Percentiles rank a stretch among this genome's conserved stretches.
Evolutionary conservation across 306 rosid genomes (phyloP).

Genomic region (Glycine tomentella): DNA sequence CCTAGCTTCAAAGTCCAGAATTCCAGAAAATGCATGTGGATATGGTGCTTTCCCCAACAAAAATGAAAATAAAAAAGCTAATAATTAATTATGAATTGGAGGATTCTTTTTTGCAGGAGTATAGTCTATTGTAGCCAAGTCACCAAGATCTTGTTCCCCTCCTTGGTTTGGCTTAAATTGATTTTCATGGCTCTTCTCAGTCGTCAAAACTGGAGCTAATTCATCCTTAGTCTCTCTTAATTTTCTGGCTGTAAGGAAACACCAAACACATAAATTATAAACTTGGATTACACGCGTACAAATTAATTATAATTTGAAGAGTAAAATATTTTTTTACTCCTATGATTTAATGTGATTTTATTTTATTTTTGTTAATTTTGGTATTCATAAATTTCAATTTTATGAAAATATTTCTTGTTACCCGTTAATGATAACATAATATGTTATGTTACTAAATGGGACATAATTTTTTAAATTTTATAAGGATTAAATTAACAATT

Average conservation of each 20-base stretch:
- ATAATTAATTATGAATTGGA: conserved; percentile 66
- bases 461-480: too few species aligned
- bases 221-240: conserved; percentile 44
- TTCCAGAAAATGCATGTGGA: background rate
- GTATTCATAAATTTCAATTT: background rate
- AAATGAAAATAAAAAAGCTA: conserved; percentile 12
- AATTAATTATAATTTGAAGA: background rate
- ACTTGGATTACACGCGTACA: too few species aligned
- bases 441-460: too few species aligned
- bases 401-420: background rate
- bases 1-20: conserved; percentile 17
- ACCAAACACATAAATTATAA: background rate
- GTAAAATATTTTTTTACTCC: background rate
- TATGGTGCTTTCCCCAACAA: conserved; percentile 17
- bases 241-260: conserved; percentile 47
- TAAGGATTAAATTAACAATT: too few species aligned
- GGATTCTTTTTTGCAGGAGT: conserved; percentile 80
- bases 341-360: too few species aligned
- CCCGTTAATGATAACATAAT: too few species aligned
- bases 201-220: conserved; percentile 12
- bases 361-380: background rate
- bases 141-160: conserved; percentile 49
- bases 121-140: conserved; percentile 71
- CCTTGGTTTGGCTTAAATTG: conserved; percentile 39
- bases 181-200: conserved; percentile 12